Evolutionary conservation across 2,329 filamentous ascomycete species (phyloP).

Genomic region (Aspergillus neoniger): DNA sequence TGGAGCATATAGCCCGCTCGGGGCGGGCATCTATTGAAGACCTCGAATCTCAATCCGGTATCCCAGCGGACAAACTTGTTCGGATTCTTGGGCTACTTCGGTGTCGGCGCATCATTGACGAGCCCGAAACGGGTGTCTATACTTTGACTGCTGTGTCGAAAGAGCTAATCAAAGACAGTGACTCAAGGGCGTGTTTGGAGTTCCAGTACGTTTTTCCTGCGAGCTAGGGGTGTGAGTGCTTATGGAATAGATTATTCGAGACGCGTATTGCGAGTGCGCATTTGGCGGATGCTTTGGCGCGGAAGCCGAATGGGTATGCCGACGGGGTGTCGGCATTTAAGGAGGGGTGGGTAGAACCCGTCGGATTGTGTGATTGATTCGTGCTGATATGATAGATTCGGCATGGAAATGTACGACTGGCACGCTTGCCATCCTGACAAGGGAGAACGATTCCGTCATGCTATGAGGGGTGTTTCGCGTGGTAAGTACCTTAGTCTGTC

Average conservation of each 20-base stretch:
- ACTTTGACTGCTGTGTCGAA: not conserved
- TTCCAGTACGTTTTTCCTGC: not conserved
- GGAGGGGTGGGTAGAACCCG: not conserved
- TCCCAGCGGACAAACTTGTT: not conserved
- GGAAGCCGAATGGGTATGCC: not conserved
- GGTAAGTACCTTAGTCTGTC: not conserved
- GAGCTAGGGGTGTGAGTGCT: not conserved
- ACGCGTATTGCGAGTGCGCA: slow-evolving; percentile 2
- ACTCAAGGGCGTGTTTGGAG: not conserved
- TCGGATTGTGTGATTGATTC: accelerated
- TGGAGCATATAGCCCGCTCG: not conserved
- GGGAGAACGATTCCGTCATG: slow-evolving; percentile 1
- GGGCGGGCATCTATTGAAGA: not conserved
- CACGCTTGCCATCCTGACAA: not conserved
- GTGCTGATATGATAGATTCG: not conserved
- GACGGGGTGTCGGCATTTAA: not conserved
- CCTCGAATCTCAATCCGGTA: not conserved
- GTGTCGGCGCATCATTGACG: not conserved
- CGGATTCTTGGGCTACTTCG: slow-evolving; percentile 1
- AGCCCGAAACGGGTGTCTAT: not conserved
- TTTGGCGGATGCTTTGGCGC: not conserved
- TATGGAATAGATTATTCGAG: not conserved
- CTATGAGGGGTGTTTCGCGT: not conserved
- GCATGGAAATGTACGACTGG: slow-evolving; percentile 8
- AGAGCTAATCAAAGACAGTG: not conserved